Base-by-base conservation (phyloP, 208 protist genomes). In the Spongospora subterranea region DNA sequence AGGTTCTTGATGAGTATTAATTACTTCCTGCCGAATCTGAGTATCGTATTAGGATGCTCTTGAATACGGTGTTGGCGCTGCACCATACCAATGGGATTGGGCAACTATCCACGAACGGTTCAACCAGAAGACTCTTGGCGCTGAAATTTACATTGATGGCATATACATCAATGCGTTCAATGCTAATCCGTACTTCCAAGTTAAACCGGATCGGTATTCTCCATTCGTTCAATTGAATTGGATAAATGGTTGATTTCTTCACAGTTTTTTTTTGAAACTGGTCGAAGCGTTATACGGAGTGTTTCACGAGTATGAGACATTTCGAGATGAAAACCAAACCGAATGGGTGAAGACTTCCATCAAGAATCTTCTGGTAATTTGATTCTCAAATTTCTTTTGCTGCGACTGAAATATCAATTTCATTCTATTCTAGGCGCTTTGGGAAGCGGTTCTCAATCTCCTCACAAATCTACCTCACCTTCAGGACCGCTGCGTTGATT, bases 141-240 rank as follows among this genome's bases (percentile, higher is more conserved):
- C 71, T 43, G 35, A 82, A n/a, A 35, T 82, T 43, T 82, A 82
- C 71, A 82, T 82, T 43, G 71, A 82, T 43, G 71, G 71, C n/a
- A 82, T 82, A 35, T 82, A 82, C 71, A 82, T 82, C n/a, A 82
- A 82, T n/a, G 71, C 71, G n/a, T 82, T 82, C 71, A 82, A 82
- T 43, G 71, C 71, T n/a, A 82, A 82, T 43, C 71, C 71, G 6
- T 82, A 82, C 71, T 82, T 82, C n/a, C 71, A 82, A 43, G 71
- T 82, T n/a, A 82, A 82, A 43, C 71, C 71, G 6, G 71, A 82
- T 43, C 6, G 71, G 71, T 82, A 82, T 43, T 6, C 17, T 6
- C 6, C 50, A 29, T 60, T 24, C 13, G 24, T 60, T 60, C 24
- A n/a, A n/a, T n/a, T n/a, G n/a, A n/a, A n/a, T 60, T 24, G 13